A percentile compares a stretch with the other conserved stretches of the same genome.
These are phyloP conservation scores for Hansenula lynferdii DNA, from an alignment of 1,139 yeast genomes.

Conservation along the genomic window DNA sequence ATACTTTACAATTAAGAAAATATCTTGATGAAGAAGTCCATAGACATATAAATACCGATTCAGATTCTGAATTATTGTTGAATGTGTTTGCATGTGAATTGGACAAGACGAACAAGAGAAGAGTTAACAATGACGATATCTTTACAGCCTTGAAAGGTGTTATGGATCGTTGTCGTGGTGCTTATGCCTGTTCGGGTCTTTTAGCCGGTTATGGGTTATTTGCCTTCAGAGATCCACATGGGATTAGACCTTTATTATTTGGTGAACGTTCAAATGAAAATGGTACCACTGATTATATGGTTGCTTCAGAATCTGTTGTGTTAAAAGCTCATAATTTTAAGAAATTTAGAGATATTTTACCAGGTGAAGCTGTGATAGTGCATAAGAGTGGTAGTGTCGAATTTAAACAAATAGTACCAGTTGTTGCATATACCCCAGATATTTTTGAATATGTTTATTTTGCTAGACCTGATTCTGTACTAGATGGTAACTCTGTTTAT, in stretches of 20 bases:
- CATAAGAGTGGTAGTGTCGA: conserved; percentile 72
- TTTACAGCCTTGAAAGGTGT: conserved; percentile 84
- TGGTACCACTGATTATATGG: conserved; percentile 83
- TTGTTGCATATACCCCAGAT: conserved; percentile 83
- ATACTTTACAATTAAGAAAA: conserved; percentile 69
- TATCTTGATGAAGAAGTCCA: conserved; percentile 92
- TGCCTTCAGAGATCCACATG: conserved; percentile 97
- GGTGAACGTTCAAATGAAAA: conserved; percentile 72
- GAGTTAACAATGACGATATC: conserved; percentile 88
- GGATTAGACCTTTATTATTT: conserved; percentile 83
- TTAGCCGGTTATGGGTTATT: conserved; percentile 93
- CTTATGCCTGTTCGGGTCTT: conserved; percentile 93
- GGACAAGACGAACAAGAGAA: conserved; percentile 85
- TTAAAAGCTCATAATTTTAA: conserved; percentile 88
- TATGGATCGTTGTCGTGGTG: conserved; percentile 79
- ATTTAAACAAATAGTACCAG: conserved; percentile 81
- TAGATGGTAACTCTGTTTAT: conserved; percentile 94
- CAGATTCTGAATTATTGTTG: conserved; percentile 86
- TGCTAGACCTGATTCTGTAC: conserved; percentile 95
- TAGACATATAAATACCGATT: conserved; percentile 95
- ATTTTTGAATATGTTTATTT: conserved; percentile 96
- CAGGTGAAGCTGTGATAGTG: conserved; percentile 96
- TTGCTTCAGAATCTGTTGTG: conserved; percentile 94
- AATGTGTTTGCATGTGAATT: conserved; percentile 90
- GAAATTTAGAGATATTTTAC: conserved; percentile 74